These are phyloP conservation scores for Nicotiana knightiana DNA, from an alignment of 257 asterid genomes.

Conservation along the genomic window DNA sequence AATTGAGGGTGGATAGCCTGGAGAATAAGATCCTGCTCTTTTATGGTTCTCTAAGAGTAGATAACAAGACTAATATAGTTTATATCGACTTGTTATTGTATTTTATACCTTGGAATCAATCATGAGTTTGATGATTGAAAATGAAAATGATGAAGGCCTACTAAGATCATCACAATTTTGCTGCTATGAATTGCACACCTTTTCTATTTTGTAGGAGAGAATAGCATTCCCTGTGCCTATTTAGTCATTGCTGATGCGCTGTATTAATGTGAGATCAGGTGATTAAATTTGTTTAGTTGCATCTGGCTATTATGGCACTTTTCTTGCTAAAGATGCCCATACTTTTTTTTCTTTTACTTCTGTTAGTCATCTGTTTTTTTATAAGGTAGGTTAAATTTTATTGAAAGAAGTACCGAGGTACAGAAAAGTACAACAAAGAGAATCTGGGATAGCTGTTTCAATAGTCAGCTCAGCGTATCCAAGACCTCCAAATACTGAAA, in stretches of 20 bases:
- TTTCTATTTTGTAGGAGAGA: neutral
- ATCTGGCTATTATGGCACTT: neutral
- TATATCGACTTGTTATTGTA: neutral
- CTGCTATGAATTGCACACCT: neutral
- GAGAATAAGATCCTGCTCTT: neutral
- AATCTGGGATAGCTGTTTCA: no score
- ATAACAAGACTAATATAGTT: neutral
- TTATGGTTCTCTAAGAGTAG: neutral
- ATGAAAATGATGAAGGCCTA: neutral
- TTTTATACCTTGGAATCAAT: neutral
- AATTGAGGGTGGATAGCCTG: neutral
- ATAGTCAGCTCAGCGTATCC: no score
- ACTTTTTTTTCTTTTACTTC: neutral
- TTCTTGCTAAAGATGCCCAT: neutral
- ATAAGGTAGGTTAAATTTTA: no score
- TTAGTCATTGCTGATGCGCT: neutral
- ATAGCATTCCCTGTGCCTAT: neutral
- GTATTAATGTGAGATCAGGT: neutral
- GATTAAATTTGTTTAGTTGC: neutral
- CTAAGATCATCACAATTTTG: neutral
- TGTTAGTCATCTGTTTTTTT: neutral
- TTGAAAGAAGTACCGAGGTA: no score
- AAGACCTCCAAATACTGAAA: no score
- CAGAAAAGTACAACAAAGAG: no score
- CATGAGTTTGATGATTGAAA: neutral